Percentiles rank a stretch among this genome's conserved stretches.
Conservation (phyloP, 805 yeast genomes). For the Ogataea ganodermae region DNA sequence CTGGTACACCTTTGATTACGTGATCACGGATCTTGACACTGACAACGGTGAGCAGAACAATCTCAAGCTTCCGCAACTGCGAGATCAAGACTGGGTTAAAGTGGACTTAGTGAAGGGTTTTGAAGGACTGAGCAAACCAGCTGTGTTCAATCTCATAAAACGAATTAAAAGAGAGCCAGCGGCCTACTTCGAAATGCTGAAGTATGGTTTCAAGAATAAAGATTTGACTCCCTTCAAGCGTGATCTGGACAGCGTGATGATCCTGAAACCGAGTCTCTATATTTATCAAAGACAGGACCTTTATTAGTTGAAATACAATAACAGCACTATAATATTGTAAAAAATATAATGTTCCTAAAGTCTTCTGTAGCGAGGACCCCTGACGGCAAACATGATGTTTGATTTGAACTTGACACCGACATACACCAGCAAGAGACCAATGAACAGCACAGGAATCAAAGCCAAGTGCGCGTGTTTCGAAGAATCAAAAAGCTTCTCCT, state of each 20-base stretch:
- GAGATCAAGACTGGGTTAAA: constrained; percentile 45
- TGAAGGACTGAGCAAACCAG: constrained; percentile 39
- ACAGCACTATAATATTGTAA: no score
- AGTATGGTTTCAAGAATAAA: constrained; percentile 12
- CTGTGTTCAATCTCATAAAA: background rate
- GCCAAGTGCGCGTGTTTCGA: constrained; percentile 16
- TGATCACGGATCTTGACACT: constrained; percentile 44
- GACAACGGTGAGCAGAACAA: constrained; percentile 16
- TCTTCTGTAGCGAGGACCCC: constrained; percentile 36
- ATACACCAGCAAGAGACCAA: constrained; percentile 13
- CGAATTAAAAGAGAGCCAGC: constrained; percentile 14
- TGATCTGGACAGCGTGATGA: constrained; percentile 6
- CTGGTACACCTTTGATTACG: constrained; percentile 55
- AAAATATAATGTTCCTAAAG: no score
- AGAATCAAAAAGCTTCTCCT: constrained; percentile 7
- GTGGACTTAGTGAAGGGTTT: constrained; percentile 42
- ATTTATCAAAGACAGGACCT: constrained; percentile 21
- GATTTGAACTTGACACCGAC: constrained; percentile 22
- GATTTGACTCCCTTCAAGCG: constrained; percentile 14
- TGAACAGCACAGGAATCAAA: constrained; percentile 19
- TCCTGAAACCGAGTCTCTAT: constrained; percentile 18
- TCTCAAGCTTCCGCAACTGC: constrained; percentile 27
- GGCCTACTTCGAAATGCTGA: background rate
- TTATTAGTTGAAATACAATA: no score
- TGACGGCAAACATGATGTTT: constrained; percentile 23